phyloP scores from a whole-genome alignment of 2,329 filamentous ascomycete species.

The Zalaria sp. region DNA sequence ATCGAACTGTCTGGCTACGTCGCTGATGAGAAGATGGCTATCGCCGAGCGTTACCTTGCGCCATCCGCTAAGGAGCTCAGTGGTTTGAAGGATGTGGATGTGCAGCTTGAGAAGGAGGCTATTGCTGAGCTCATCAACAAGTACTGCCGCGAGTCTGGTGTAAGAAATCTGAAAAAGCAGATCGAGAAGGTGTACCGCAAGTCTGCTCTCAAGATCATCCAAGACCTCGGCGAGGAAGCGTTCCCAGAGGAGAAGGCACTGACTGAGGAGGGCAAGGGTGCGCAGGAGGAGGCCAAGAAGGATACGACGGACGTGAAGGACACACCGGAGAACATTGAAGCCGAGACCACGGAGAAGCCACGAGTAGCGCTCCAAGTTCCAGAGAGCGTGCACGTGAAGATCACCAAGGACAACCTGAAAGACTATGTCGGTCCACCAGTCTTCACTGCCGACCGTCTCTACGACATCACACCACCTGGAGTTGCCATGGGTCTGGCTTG shows the following conservation, averaged over 20 bases:
- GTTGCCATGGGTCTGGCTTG: constrained; percentile 97
- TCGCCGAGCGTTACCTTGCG: constrained; percentile 82
- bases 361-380: constrained; percentile 71
- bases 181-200: constrained; percentile 99
- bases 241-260: constrained; percentile 68
- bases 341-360: constrained; percentile 50
- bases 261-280: constrained; percentile 73
- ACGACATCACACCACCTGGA: constrained; percentile 83
- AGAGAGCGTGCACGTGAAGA: constrained; percentile 71
- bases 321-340: constrained; percentile 39
- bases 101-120: constrained; percentile 71
- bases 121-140: constrained; percentile 97
- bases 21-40: constrained; percentile 96
- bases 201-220: constrained; percentile 90
- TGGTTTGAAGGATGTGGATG: constrained; percentile 78
- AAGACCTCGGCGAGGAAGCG: constrained; percentile 76
- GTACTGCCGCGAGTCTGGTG: constrained; percentile 93
- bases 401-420: constrained; percentile 79
- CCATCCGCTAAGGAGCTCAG: constrained; percentile 90
- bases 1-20: constrained; percentile 95
- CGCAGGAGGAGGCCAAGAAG: constrained; percentile 56
- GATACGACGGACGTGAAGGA: constrained; percentile 50
- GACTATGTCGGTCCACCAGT: constrained; percentile 94
- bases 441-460: constrained; percentile 89
- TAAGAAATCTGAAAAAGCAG: constrained; percentile 96